phyloP scores from a whole-genome alignment of 176 grass and related monocot genomes.

The Sorghum bicolor region Sorghum_bicolor_NCBIv3 NC_012870.2:5654001-5654500 shows the following conservation, averaged over 20 bases:
- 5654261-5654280: neutral
- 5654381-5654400: neutral
- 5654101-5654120: neutral
- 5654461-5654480: neutral
- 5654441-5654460: constrained; percentile 20
- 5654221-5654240: neutral
- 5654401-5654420: constrained; percentile 52
- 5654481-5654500: constrained; percentile 40
- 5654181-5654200: neutral
- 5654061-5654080: too few species aligned
- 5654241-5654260: neutral
- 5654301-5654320: neutral
- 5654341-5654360: neutral
- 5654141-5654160: neutral
- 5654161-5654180: neutral
- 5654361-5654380: constrained; percentile 12
- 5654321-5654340: constrained; percentile 18
- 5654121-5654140: neutral
- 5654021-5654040: neutral
- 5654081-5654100: too few species aligned
- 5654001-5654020: neutral
- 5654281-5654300: neutral
- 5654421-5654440: constrained; percentile 29
- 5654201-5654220: neutral
- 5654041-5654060: neutral